These are phyloP conservation scores for Plantago elongata DNA, from an alignment of 257 asterid species.

Conservation along the genomic window DNA sequence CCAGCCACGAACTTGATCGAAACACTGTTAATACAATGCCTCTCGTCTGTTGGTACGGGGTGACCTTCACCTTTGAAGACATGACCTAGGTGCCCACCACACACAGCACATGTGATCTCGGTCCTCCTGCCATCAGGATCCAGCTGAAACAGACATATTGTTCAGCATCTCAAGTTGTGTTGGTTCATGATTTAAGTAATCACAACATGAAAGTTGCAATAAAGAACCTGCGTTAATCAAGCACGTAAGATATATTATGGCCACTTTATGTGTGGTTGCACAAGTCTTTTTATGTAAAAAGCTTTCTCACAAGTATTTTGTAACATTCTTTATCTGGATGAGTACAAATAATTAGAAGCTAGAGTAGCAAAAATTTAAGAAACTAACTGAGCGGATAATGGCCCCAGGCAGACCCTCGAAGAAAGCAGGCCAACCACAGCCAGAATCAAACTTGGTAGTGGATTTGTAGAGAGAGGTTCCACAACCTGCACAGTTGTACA, in stretches of 20 bases:
- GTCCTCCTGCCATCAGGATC: conserved; percentile 86
- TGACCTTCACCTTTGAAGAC: conserved; percentile 73
- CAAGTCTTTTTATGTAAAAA: too few relatives aligned
- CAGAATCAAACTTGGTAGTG: conserved; percentile 67
- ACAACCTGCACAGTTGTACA: conserved; percentile 66
- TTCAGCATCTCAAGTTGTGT: not conserved
- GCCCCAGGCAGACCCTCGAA: conserved; percentile 68
- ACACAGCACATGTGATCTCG: conserved; percentile 71
- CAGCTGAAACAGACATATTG: conserved; percentile 35
- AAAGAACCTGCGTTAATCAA: not conserved
- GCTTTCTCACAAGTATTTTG: too few relatives aligned
- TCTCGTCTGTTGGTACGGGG: conserved; percentile 57
- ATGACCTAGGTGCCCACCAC: conserved; percentile 80
- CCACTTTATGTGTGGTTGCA: too few relatives aligned
- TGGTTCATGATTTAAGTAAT: too few relatives aligned
- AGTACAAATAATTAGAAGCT: too few relatives aligned
- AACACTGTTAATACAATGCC: conserved; percentile 80
- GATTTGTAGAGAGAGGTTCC: conserved; percentile 68
- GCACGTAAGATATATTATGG: too few relatives aligned
- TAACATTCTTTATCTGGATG: too few relatives aligned
- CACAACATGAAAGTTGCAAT: not conserved
- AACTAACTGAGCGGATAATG: conserved; percentile 56
- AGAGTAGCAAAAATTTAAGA: too few relatives aligned
- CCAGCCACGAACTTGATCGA: conserved; percentile 54
- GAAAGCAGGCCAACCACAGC: conserved; percentile 92